These are phyloP conservation scores for Avicennia marina DNA, from an alignment of 257 asterid genomes.

Conservation along the genomic window DNA sequence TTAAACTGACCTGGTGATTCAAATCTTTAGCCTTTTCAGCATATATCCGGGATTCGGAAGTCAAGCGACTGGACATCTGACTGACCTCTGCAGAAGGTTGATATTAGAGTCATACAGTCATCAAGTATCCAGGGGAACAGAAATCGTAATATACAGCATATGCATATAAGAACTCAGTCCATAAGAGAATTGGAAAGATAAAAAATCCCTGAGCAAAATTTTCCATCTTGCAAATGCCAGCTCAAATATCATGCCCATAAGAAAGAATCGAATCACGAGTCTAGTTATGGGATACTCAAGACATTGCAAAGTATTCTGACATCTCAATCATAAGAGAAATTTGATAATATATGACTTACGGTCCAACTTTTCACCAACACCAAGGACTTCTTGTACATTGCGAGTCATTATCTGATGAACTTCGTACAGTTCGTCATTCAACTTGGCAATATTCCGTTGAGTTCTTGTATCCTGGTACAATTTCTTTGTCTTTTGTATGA, in stretches of 20 bases:
- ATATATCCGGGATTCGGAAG: slow-evolving; percentile 87
- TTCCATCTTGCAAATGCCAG: background rate
- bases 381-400: slow-evolving; percentile 97
- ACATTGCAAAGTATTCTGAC: background rate
- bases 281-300: background rate
- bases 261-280: background rate
- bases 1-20: slow-evolving; percentile 71
- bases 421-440: slow-evolving; percentile 96
- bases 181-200: background rate
- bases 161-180: background rate
- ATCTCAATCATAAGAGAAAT: background rate
- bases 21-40: slow-evolving; percentile 68
- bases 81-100: slow-evolving; percentile 60
- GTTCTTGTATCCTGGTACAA: slow-evolving; percentile 94
- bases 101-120: background rate
- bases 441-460: slow-evolving; percentile 78
- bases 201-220: background rate
- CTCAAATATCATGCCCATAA: background rate
- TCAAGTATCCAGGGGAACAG: background rate
- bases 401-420: slow-evolving; percentile 99
- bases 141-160: background rate
- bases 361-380: slow-evolving; percentile 97
- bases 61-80: slow-evolving; percentile 89
- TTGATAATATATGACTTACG: slow-evolving; percentile 49
- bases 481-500: slow-evolving; percentile 87